Conservation (phyloP, 495 filamentous ascomycete genomes). For the Aspergillus avenaceus region DNA sequence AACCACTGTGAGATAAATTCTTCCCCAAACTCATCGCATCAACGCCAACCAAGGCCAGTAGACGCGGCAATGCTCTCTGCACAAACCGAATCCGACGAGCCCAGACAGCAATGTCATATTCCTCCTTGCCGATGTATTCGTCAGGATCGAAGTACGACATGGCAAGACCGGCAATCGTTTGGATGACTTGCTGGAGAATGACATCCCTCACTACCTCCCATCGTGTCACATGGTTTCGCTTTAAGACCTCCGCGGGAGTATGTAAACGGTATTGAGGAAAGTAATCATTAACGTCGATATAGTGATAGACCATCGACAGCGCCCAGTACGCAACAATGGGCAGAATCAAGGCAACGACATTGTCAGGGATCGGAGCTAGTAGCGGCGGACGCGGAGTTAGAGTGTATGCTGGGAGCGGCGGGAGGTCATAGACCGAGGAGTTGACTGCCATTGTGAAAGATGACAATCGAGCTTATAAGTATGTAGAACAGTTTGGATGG, state of each 20-base stretch:
- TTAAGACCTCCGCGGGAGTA: conserved; percentile 81
- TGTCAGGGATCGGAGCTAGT: conserved; percentile 75
- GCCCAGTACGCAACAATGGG: conserved; percentile 88
- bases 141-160: conserved; percentile 61
- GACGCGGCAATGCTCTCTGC: conserved; percentile 60
- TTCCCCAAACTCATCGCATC: conserved; percentile 37
- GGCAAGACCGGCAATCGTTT: conserved; percentile 60
- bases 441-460: conserved; percentile 35
- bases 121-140: conserved; percentile 67
- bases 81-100: conserved; percentile 67
- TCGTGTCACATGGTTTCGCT: conserved; percentile 79
- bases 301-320: conserved; percentile 81
- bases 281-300: conserved; percentile 74
- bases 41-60: conserved; percentile 44
- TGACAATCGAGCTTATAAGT: too few species aligned
- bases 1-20: conserved; percentile 36
- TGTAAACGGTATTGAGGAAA: conserved; percentile 87
- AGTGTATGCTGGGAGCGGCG: conserved; percentile 73
- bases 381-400: conserved; percentile 63
- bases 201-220: conserved; percentile 84
- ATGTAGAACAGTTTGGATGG: too few species aligned
- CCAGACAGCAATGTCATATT: conserved; percentile 81
- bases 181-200: conserved; percentile 82
- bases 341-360: conserved; percentile 64
- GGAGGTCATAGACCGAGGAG: conserved; percentile 50